Conservation (phyloP, 345 rosid genomes). For the Sonneratia caseolaris region DNA sequence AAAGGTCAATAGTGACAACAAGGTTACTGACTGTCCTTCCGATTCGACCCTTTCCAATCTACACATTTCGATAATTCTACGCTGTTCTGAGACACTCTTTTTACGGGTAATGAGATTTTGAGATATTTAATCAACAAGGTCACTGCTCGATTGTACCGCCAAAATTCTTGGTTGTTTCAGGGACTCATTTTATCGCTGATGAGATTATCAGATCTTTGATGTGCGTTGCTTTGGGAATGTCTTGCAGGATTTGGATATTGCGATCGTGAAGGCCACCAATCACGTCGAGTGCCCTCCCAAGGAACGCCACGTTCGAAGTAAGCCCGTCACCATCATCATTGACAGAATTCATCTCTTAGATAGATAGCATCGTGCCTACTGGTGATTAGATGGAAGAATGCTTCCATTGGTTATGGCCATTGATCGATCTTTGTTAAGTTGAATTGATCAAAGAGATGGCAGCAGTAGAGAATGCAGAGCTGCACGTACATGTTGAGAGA, state of each 20-base stretch:
- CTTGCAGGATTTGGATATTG: slow-evolving; percentile 77
- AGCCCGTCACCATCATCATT: slow-evolving; percentile 7
- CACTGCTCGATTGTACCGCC: too few species aligned
- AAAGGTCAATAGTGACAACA: slow-evolving; percentile 92
- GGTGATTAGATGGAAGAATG: not conserved
- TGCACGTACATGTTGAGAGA: not conserved
- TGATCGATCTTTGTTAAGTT: not conserved
- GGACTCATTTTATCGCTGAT: too few species aligned
- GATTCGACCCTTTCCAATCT: too few species aligned
- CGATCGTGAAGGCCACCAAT: slow-evolving; percentile 91
- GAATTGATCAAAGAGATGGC: not conserved
- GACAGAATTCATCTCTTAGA: not conserved
- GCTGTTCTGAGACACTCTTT: too few species aligned
- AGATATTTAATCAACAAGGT: too few species aligned
- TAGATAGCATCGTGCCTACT: too few species aligned
- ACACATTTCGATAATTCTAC: not conserved
- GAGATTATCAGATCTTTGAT: not conserved
- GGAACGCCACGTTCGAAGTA: slow-evolving; percentile 94
- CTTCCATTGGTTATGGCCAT: not conserved
- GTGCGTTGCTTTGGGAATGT: not conserved
- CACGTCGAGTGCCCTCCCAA: slow-evolving; percentile 93
- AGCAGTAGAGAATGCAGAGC: not conserved
- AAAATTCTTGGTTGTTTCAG: not conserved
- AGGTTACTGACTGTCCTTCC: slow-evolving; percentile 35
- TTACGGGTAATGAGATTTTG: not conserved